phyloP scores from a whole-genome alignment of 1,284 basidiomycete species.

The Ustilago nuda region DNA sequence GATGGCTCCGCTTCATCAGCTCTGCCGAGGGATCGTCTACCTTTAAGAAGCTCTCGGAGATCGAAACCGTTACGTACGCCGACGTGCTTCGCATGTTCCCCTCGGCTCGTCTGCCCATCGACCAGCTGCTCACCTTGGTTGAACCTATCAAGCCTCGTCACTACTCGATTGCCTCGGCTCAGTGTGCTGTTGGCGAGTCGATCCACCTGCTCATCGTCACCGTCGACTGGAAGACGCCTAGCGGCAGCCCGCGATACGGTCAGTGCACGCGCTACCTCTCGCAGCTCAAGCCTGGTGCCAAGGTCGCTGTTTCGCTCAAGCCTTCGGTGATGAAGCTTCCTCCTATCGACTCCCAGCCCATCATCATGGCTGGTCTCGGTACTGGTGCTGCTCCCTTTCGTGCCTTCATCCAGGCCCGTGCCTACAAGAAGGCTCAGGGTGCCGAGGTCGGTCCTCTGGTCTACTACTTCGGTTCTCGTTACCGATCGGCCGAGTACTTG shows the following conservation, averaged over 20 bases:
- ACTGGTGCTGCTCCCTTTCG: constrained; percentile 99
- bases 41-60: constrained; percentile 94
- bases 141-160: constrained; percentile 86
- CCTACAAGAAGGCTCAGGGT: constrained; percentile 81
- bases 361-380: constrained; percentile 98
- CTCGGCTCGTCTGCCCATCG: constrained; percentile 80
- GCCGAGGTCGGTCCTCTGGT: constrained; percentile 87
- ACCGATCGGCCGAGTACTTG: constrained; percentile 92
- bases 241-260: constrained; percentile 83
- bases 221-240: constrained; percentile 90
- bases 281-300: constrained; percentile 83
- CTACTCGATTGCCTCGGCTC: constrained; percentile 96
- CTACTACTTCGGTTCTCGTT: constrained; percentile 98
- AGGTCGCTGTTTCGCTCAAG: constrained; percentile 97
- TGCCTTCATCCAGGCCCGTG: constrained; percentile 95
- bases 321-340: constrained; percentile 99
- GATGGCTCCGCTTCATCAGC: constrained; percentile 90
- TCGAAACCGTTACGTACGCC: constrained; percentile 93
- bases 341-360: constrained; percentile 83
- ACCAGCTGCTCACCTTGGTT: constrained; percentile 86
- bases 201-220: constrained; percentile 95
- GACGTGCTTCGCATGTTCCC: constrained; percentile 85
- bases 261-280: constrained; percentile 97
- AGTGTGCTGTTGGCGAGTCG: constrained; percentile 91
- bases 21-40: constrained; percentile 89